Percentiles rank a stretch among this genome's conserved stretches.
Conservation (phyloP, 306 rosid genomes). For the Sicyos baderoa region DNA sequence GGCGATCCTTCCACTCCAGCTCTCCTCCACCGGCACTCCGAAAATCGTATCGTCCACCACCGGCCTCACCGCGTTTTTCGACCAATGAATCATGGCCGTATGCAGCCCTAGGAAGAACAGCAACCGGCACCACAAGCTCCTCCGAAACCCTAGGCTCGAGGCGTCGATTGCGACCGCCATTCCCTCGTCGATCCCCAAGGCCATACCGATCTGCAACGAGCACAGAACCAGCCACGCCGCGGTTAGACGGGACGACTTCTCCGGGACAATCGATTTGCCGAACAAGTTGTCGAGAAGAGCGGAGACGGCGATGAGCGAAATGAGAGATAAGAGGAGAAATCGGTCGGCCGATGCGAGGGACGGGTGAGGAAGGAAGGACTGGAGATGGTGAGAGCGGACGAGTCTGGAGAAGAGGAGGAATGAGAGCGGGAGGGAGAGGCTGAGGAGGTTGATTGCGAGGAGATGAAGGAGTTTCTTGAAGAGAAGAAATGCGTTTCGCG, state of each 20-base stretch:
- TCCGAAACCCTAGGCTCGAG: constrained; percentile 20
- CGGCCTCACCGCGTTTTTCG: constrained; percentile 61
- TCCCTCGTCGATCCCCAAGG: constrained; percentile 52
- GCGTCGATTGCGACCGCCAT: constrained; percentile 27
- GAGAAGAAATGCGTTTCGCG: constrained; percentile 23
- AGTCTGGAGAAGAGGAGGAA: constrained; percentile 66
- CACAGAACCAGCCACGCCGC: constrained; percentile 60
- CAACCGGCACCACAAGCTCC: constrained; percentile 36
- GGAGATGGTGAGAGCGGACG: constrained; percentile 30
- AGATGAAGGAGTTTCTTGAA: constrained; percentile 44
- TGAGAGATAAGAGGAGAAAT: constrained; percentile 34
- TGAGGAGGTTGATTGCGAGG: constrained; percentile 48
- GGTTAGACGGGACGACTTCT: constrained; percentile 21
- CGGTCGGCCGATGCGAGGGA: constrained; percentile 29
- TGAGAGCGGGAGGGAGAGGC: constrained; percentile 61
- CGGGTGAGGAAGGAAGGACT: neutral
- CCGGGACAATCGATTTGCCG: constrained; percentile 25
- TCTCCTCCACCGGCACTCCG: constrained; percentile 33
- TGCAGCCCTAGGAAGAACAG: constrained; percentile 67
- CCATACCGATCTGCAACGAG: constrained; percentile 54
- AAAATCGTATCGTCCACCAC: constrained; percentile 75
- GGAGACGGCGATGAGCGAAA: constrained; percentile 34
- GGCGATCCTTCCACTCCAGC: constrained; percentile 44
- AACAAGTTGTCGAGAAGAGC: constrained; percentile 43
- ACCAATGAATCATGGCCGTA: constrained; percentile 64